Base-by-base conservation (phyloP, 768 basidiomycete genomes). In the Tulasnella sp. region DNA sequence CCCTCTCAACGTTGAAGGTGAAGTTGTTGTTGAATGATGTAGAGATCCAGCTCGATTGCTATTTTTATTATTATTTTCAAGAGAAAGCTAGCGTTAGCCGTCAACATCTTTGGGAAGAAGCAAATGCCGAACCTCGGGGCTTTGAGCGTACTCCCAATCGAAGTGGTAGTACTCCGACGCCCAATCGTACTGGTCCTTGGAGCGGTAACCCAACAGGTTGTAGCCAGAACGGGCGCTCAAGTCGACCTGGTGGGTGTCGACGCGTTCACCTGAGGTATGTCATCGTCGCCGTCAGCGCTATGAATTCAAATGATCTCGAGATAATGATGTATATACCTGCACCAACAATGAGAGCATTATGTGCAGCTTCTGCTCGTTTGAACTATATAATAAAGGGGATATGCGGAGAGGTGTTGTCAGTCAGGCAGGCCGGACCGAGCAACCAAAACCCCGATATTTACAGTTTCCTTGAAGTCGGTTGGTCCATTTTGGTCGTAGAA, bases 41-140 rank as follows among this genome's bases (percentile, higher is more conserved):
- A 16, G 44, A n/a, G 27, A 80, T 79, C 75, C 58, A 80, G 46
- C 74, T 76, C n/a, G n/a, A n/a, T n/a, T n/a, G n/a, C n/a, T n/a
- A n/a, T n/a, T n/a, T n/a, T n/a, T n/a, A 80, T 79, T 79, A 62
- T 62, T 77, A 39, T 18, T 48, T 34, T 68, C 19, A 68, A 74
- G 52, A 52, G n/a, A n/a, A n/a, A n/a, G n/a, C n/a, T n/a, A n/a
- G n/a, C n/a, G n/a, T n/a, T n/a, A n/a, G n/a, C n/a, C n/a, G n/a
- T n/a, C n/a, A n/a, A n/a, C n/a, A n/a, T n/a, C n/a, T n/a, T n/a
- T n/a, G n/a, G n/a, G n/a, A n/a, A n/a, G n/a, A n/a, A n/a, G n/a
- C n/a, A n/a, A n/a, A n/a, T n/a, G n/a, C n/a, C 88, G 89, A 83
- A 91, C 87, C 42, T 91, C 90, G 1, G 92, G 92, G 3, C 89